Evolutionary conservation across 768 basidiomycete genomes (phyloP).

Genomic region (Neoboletus subvelutipes): DNA sequence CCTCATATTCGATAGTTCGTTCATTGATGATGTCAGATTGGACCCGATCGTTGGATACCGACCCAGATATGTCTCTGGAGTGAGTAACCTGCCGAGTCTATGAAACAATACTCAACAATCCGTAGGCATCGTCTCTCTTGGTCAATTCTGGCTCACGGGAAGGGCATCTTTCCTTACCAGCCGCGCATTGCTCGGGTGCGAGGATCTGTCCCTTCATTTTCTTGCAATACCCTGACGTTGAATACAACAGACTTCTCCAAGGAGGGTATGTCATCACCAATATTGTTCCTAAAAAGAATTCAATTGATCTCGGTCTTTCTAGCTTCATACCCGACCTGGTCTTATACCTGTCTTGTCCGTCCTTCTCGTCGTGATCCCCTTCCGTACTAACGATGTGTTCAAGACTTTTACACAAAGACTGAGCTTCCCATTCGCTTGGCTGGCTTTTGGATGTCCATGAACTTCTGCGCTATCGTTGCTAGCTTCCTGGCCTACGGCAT

Average conservation of each 20-base stretch:
- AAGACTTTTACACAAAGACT: constrained; percentile 55
- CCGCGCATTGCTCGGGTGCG: constrained; percentile 48
- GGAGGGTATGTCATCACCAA: constrained; percentile 37
- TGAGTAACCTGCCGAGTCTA: not conserved
- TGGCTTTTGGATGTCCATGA: constrained; percentile 66
- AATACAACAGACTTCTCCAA: constrained; percentile 38
- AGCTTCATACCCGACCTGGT: constrained; percentile 61
- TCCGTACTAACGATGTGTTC: not conserved
- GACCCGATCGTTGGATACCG: constrained; percentile 66
- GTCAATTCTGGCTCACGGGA: constrained; percentile 59
- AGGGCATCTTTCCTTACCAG: constrained; percentile 48
- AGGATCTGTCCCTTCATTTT: not conserved
- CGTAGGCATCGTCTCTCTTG: constrained; percentile 42
- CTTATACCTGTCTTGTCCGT: constrained; percentile 58
- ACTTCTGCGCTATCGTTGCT: constrained; percentile 51
- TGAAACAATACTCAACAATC: not conserved
- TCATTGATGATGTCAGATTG: constrained; percentile 37
- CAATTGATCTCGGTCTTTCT: not conserved
- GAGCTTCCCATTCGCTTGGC: constrained; percentile 56
- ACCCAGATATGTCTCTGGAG: constrained; percentile 58
- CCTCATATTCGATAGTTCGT: not conserved
- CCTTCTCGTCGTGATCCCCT: not conserved
- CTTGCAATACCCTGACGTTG: not conserved
- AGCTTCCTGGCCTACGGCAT: constrained; percentile 69
- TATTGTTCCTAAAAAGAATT: not conserved